Evolutionary conservation across 257 asterid species (phyloP), one percentile per base, ranked within the genome.

Genomic region (Nicotiana benthamiana): DNA sequence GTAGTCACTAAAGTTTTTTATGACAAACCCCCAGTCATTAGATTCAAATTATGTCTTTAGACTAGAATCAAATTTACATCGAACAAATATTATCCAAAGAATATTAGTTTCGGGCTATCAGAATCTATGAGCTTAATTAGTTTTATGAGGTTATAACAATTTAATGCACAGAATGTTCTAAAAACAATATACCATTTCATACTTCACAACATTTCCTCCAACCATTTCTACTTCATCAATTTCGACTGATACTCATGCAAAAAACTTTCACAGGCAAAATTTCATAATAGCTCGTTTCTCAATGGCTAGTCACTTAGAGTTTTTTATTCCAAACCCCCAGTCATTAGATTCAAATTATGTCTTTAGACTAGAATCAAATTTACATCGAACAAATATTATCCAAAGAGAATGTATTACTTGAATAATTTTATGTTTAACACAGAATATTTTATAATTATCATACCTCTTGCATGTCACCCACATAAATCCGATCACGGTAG

Each of bases 381-480:
- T 2, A 46, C 34, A 43, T 22, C 36, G 48, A 70, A 43, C 48
- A 70, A 70, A 7, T 70, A 70, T 32, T 20, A 70, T 70, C 26
- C 57, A 43, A 30, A 70, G 34, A 40, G 75, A 34, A 68, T 12
- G 24, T 6, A 20, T 12, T 1, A 70, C 34, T 43, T 20, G 1
- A 70, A 20, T 40, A 70, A 22, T 40, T 40, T 34, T 20, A 20
- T 6, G 1, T 70, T 11, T 40, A 43, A 43, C 16, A 11, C 43
- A 70, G 20, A 74, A 74, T 74, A 74, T 74, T 74, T 43, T 51
- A 74, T 16, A 48, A 48, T 48, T 30, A 54, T 5, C 87, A 80
- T 92, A 96, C 99, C 98, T 96, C 99, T 85, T 96, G 99, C 90
- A 96, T 96, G 85, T 96, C 99, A 82, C 99, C 99, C 75, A 96